Conservation (phyloP, 768 basidiomycete genomes). For the Pleurotus djamor region DNA sequence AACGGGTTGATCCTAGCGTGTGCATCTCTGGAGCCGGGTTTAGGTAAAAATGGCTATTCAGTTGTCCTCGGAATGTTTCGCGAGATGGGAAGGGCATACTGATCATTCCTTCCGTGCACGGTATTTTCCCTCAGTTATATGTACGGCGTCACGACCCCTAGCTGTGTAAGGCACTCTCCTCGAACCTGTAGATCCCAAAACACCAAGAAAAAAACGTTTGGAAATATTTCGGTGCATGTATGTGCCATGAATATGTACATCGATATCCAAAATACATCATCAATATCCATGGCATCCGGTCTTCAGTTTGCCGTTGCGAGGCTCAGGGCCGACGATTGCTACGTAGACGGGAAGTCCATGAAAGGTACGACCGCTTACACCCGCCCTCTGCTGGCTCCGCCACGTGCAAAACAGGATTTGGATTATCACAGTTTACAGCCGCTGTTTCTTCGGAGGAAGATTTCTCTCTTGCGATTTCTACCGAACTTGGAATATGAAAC, state of each 20-base stretch:
- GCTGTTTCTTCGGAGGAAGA: conserved; percentile 9
- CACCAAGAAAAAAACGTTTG: neutral
- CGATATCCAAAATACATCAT: neutral
- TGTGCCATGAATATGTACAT: neutral
- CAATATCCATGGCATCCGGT: neutral
- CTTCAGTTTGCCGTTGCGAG: conserved; percentile 1
- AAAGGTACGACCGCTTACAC: conserved; percentile 2
- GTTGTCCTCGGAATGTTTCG: neutral
- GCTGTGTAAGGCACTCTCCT: conserved; percentile 3
- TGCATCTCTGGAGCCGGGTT: neutral
- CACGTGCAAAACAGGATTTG: conserved; percentile 2
- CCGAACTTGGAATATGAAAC: conserved; percentile 2
- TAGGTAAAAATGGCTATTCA: neutral
- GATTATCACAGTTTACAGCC: conserved; percentile 1
- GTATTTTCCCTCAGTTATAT: neutral
- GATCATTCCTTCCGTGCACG: too few relatives aligned
- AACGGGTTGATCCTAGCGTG: neutral
- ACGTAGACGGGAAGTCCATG: neutral
- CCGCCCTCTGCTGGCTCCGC: neutral
- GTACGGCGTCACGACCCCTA: neutral
- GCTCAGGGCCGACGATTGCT: neutral
- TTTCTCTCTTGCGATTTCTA: conserved; percentile 1
- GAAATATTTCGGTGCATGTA: neutral
- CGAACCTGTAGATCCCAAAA: conserved; percentile 2
- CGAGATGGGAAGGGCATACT: neutral